Conservation (phyloP, 805 yeast species). For the Torulaspora franciscae region DNA sequence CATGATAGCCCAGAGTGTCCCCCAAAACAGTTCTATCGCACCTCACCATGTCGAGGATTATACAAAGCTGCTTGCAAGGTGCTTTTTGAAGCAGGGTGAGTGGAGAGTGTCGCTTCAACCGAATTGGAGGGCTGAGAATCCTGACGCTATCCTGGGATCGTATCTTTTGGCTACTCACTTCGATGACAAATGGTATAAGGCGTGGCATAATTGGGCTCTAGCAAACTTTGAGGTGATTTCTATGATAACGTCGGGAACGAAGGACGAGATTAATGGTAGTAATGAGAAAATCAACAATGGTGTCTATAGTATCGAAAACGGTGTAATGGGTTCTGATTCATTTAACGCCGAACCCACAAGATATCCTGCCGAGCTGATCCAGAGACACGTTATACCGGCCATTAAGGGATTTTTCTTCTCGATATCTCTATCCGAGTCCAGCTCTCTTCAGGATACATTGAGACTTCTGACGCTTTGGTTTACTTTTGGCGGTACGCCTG, state of each 20-base stretch:
- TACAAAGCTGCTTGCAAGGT: conserved; percentile 81
- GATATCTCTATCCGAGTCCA: conserved; percentile 77
- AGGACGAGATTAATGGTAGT: conserved; percentile 20
- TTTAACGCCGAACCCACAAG: conserved; percentile 29
- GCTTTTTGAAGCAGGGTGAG: conserved; percentile 96
- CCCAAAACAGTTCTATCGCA: conserved; percentile 45
- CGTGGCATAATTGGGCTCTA: conserved; percentile 99
- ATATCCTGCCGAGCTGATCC: conserved; percentile 53
- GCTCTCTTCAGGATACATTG: conserved; percentile 87
- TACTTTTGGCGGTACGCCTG: conserved; percentile 88
- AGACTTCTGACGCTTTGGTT: conserved; percentile 92
- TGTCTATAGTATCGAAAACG: conserved; percentile 20
- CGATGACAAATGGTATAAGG: conserved; percentile 91
- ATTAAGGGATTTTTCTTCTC: conserved; percentile 94
- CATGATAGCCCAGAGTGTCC: conserved; percentile 78
- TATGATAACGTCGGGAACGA: conserved; percentile 38
- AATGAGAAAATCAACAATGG: conserved; percentile 13
- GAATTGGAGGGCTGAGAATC: conserved; percentile 73
- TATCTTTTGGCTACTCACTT: conserved; percentile 92
- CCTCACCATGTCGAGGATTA: conserved; percentile 74
- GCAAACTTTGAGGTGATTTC: conserved; percentile 96
- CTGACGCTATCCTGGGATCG: conserved; percentile 85
- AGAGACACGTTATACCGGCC: conserved; percentile 91
- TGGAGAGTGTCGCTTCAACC: conserved; percentile 86
- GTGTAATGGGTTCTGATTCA: conserved; percentile 32